Base-by-base conservation (phyloP, 225 moss, liverwort and hornwort genomes). In the Asterella californica region DNA sequence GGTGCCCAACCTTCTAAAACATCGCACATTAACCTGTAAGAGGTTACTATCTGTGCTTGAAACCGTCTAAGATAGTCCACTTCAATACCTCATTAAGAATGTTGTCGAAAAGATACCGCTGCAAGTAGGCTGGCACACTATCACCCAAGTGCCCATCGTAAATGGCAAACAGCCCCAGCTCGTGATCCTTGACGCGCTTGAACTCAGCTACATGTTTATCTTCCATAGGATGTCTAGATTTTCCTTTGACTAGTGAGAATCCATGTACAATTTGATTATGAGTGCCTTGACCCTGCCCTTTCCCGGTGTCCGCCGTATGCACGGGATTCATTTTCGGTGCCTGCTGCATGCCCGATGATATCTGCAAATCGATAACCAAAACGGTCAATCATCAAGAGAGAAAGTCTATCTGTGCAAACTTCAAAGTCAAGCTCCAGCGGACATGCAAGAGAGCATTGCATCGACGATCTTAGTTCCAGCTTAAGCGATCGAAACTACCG, bases 121-220 rank as follows among this genome's bases (percentile, higher is more conserved):
- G 89, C 72, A 99, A 81, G 83, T 90, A 99, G 49, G 78, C 79
- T 19, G 97, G 94, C 34, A 99, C 97, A 70, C 92, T 64, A 55
- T 99, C 93, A 76, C 97, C 97, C 79, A 99, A 69, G 85, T 99
- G 97, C 17, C 97, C 97, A 82, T 99, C 97, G 76, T 95, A 99
- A 63, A 99, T 95, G 76, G 97, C 97, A 38, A 99, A 99, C 59
- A 99, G 83, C 38, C 97, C 97, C 73, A 99, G 86, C 63, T 99
- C 93, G 10, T 86, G 87, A 10, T 90, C 91, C 38, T 90, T 82
- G 79, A 90, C 88, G 54, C 79, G 90, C 85, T 50, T 92, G 57
- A 88, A 59, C 81, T 99, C 97, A 0, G 97, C 92, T 79, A 94
- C 94, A 52, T 69, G 81, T 76, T 89, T 91, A 86, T 91, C 97